Evolutionary conservation across 495 filamentous ascomycete species (phyloP), one percentile per base, ranked within the genome.

Genomic region (Chaetomium fimeti): DNA sequence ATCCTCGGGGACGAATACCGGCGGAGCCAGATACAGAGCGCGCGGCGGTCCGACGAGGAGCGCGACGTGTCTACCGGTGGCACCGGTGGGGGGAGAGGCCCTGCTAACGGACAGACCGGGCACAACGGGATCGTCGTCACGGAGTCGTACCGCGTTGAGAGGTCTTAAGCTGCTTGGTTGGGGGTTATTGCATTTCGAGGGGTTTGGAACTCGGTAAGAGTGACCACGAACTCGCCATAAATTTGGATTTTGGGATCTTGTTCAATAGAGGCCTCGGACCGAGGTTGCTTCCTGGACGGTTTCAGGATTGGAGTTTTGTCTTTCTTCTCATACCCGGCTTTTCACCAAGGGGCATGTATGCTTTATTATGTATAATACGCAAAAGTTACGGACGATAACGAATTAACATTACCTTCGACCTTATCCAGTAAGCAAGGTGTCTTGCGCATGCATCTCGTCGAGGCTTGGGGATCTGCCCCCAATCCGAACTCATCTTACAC

Each of bases 71-170:
- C 29, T 42, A 22, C 8, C 20, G 7, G 6, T 16, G 18, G 42
- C 8, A 8, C 9, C 2, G 43, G 29, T 1, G 42, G 32, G 29
- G 7, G 29, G 29, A 7, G 29, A 7, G 3, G 7, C 29, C 29
- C 29, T 32, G 29, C 29, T 3, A 3, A 32, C 7, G 29, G 29
- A 7, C 29, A 32, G 29, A 7, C 3, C 7, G 29, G 29, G 29
- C 29, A 32, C 29, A 32, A 32, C 18, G 61, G 61, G 52, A 64
- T 64, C 27, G 27, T 64, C 53, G 54, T 64, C 6, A 64, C 61
- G 5, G 61, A 64, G 47, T 51, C 42, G 9, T 58, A 58, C 18
- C 27, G 54, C 7, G 61, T 64, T n/a, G 61, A 64, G 54, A 48
- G 61, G 53, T 51, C 61, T 18, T 52, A 43, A 48, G n/a, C 6